These are phyloP conservation scores for Hypoxylon rickii DNA, from an alignment of 495 filamentous ascomycete genomes.

Conservation along the genomic window DNA sequence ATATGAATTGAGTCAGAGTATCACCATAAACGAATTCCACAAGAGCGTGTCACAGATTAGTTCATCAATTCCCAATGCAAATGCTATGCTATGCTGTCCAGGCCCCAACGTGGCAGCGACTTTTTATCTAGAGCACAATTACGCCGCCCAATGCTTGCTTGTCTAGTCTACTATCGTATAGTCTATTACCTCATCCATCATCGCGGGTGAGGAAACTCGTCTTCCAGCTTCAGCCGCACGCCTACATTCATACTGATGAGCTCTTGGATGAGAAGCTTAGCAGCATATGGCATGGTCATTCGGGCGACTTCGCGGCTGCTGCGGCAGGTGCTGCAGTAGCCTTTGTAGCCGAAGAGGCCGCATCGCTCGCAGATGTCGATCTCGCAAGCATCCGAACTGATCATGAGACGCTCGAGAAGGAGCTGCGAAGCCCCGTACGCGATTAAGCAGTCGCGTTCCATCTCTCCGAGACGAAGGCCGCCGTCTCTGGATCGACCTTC, in stretches of 20 bases:
- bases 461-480: slow-evolving; percentile 93
- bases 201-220: slow-evolving; percentile 76
- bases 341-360: slow-evolving; percentile 91
- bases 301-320: slow-evolving; percentile 76
- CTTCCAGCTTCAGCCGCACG: slow-evolving; percentile 80
- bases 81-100: slow-evolving; percentile 17
- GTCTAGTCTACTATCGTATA: slow-evolving; percentile 10
- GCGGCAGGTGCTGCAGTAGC: slow-evolving; percentile 90
- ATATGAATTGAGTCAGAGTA: too few species aligned
- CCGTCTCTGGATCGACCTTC: slow-evolving; percentile 93
- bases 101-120: slow-evolving; percentile 13
- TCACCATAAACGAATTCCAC: too few species aligned
- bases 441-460: slow-evolving; percentile 98
- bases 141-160: slow-evolving; percentile 38
- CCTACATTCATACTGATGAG: slow-evolving; percentile 97
- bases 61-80: too few species aligned
- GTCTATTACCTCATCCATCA: slow-evolving; percentile 18
- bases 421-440: slow-evolving; percentile 94
- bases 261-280: slow-evolving; percentile 96
- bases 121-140: slow-evolving; percentile 10
- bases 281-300: slow-evolving; percentile 98
- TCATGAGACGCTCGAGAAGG: slow-evolving; percentile 91
- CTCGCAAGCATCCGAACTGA: slow-evolving; percentile 84
- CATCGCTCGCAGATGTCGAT: slow-evolving; percentile 92
- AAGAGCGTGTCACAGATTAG: too few species aligned